Evolutionary conservation across 371 early-diverging fungal species (phyloP), one percentile per base, ranked within the genome.

Genomic region (Mucor circinelloides): DNA sequence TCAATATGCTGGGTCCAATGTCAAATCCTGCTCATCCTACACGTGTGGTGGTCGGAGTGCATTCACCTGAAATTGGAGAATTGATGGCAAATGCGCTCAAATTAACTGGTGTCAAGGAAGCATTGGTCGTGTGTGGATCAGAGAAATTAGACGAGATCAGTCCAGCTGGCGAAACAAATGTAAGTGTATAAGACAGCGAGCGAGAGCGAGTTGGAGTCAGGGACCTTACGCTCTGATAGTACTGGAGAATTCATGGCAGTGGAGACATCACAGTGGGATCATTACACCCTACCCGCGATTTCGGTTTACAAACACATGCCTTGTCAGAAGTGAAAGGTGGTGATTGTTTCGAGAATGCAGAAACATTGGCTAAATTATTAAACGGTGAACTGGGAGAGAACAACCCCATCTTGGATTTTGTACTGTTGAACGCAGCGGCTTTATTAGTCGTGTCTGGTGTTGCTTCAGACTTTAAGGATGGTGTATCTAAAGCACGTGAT

Each of bases 1-100:
- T 98, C 85, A 98, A 97, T 69, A 72, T 95, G n/a, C 83, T 97
- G 27, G 99, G 99, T 0, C 99, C 98, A 2, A 83, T 97, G 79
- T 90, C 86, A 44, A 97, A 96, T 72, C 98, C 98, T 7, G 93
- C 93, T n/a, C 72, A 72, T 31, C 97, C 98, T 5, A 75, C 73
- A n/a, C 83, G 91, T 21, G 87, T 91, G 44, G 91, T 97, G 5
- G 91, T 97, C 1, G 99, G 99, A 30, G 97, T 98, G 12, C 88
- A 91, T 73, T 90, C 94, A 1, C 84, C 88, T 36, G 64, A 83
- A 21, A 76, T 97, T 9, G 98, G 97, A 6, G 82, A 71, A 0
- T 70, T 95, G 21, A 93, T 97, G 91, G 94, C 94, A 12, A 90
- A 95, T 74, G 90, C 95, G 3, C 80, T 98, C 62, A 79, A 79